phyloP scores from a whole-genome alignment of 1,284 basidiomycete genomes.

The Ustilago nuda region DNA sequence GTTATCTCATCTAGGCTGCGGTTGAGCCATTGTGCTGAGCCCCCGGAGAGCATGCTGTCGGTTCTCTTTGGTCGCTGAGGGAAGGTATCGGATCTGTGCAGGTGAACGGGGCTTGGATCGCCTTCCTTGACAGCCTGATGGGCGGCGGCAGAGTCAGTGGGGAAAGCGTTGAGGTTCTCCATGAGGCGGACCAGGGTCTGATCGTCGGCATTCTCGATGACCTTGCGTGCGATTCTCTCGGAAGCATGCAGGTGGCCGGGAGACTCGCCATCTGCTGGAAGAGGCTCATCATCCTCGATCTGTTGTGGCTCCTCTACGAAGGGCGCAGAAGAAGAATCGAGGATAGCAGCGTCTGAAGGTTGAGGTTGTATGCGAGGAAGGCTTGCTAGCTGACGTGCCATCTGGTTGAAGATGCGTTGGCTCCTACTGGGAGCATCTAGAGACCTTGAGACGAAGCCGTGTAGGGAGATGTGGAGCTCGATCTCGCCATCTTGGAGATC shows the following conservation, averaged over 20 bases:
- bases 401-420: constrained; percentile 54
- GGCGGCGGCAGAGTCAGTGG: constrained; percentile 46
- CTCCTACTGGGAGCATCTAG: constrained; percentile 42
- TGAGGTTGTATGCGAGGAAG: constrained; percentile 36
- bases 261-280: neutral
- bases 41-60: constrained; percentile 36
- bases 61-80: constrained; percentile 20
- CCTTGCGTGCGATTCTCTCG: constrained; percentile 41
- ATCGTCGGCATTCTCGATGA: constrained; percentile 49
- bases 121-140: constrained; percentile 19
- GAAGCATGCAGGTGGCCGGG: constrained; percentile 13
- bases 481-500: constrained; percentile 52
- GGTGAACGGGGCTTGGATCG: neutral
- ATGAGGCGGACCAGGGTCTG: constrained; percentile 49
- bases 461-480: constrained; percentile 44
- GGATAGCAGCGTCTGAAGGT: constrained; percentile 15
- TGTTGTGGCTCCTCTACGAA: constrained; percentile 43
- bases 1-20: constrained; percentile 54
- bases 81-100: constrained; percentile 1
- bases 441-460: constrained; percentile 39
- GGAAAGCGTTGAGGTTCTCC: constrained; percentile 52
- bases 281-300: constrained; percentile 8
- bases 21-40: constrained; percentile 50
- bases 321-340: constrained; percentile 21
- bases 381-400: constrained; percentile 50